These are phyloP conservation scores for Thelonectria discophora DNA, from an alignment of 2,329 filamentous ascomycete genomes.

Conservation along the genomic window DNA sequence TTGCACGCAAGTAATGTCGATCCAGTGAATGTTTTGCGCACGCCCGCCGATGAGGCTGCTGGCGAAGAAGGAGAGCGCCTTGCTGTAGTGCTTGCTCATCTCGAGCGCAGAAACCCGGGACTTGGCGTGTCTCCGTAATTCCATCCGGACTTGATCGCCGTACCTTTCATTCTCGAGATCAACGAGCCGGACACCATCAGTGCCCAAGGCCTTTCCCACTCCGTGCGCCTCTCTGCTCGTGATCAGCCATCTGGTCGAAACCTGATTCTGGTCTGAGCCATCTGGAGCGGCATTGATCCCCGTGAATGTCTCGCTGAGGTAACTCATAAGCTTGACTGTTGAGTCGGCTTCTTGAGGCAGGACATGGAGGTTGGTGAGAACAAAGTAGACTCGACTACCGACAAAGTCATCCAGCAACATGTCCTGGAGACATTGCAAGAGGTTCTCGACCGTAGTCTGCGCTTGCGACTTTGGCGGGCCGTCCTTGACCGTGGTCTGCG, in stretches of 20 bases:
- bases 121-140: conserved; percentile 43
- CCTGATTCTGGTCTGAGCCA: not conserved
- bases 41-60: conserved; percentile 53
- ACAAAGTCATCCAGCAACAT: conserved; percentile 47
- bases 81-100: conserved; percentile 51
- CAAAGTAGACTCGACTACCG: conserved; percentile 47
- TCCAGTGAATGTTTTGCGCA: conserved; percentile 55
- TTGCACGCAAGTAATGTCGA: conserved; percentile 54
- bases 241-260: conserved; percentile 50
- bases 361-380: conserved; percentile 53
- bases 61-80: conserved; percentile 53
- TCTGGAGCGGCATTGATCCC: not conserved
- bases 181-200: conserved; percentile 20
- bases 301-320: conserved; percentile 17
- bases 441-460: conserved; percentile 30
- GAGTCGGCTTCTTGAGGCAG: conserved; percentile 45
- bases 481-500: conserved; percentile 22
- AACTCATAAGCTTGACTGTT: conserved; percentile 19
- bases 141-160: conserved; percentile 28
- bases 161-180: conserved; percentile 36
- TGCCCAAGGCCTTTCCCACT: conserved; percentile 19
- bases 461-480: conserved; percentile 15
- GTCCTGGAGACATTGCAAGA: conserved; percentile 54
- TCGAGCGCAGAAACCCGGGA: conserved; percentile 47
- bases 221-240: conserved; percentile 45